Evolutionary conservation across 2,329 filamentous ascomycete species (phyloP), one percentile per base, ranked within the genome.

Genomic region (Phyllosticta citrichinensis): DNA sequence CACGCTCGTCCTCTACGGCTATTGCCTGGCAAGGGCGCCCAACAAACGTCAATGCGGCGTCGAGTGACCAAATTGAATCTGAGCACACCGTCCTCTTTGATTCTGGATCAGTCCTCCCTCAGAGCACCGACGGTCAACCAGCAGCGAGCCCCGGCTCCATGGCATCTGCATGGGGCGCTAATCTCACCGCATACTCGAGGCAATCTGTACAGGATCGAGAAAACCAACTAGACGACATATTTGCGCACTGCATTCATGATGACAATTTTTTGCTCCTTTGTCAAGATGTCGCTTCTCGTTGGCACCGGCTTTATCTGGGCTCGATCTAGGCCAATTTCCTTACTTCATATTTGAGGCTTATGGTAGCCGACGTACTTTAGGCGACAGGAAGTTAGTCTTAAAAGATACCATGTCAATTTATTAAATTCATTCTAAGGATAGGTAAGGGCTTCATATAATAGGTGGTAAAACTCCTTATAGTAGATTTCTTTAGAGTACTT

Each of bases 221-320:
- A 55, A 67, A 68, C 10, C 69, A 75, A 11, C 66, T 83, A 19
- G 78, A 81, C 58, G 70, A 79, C 24, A 81, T 81, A 64, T 77
- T 84, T 59, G 73, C 79, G 47, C 73, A 75, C n/a, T 75, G 76
- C 61, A 71, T 83, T 2, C 73, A 79, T 27, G 76, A 80, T 63
- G 71, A 77, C 2, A 71, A 76, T 20, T 83, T 84, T 62, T 60
- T 79, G 5, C 76, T 73, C 19, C 68, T 83, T n/a, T 78, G 79
- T 57, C 72, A 79, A 62, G 80, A 83, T 67, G 73, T 80, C 54
- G 76, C 77, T 57, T 70, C 70, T 12, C 75, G 77, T 63, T 83
- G 80, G 81, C 72, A 73, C 62, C 73, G 75, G 47, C 72, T 79
- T 58, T 75, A 73, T n/a, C 67, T 80, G n/a, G 76, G 62, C 11